Base-by-base conservation (phyloP, 805 yeast genomes). In the Starmerella apis region DNA sequence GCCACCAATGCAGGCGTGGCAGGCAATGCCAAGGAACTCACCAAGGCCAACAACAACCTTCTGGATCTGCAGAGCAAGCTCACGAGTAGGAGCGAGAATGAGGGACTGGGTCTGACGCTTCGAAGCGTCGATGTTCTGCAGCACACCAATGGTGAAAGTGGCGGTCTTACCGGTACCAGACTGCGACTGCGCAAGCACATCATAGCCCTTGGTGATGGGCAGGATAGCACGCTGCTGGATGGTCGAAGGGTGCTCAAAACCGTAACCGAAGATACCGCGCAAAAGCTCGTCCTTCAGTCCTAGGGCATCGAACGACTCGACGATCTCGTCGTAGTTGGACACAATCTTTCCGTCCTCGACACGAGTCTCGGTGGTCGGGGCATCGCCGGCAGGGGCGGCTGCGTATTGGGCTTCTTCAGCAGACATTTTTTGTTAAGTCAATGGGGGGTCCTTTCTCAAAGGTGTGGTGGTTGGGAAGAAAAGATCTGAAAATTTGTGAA, bases 1-100 rank as follows among this genome's bases (percentile, higher is more conserved):
- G 68, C 98, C 98, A 70, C 98, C 98, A 64, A 92, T 86, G 71
- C 95, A 90, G 48, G 97, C 96, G 68, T 92, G 96, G 63, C 92
- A 88, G 57, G 82, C 79, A 55, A 90, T 78, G 64, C 86, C 81
- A 82, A 92, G 80, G 75, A 84, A 86, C 69, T 80, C 79, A 58
- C 97, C 96, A 61, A 92, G 77, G 60, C 88, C 83, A 66, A 81
- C 75, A 47, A 90, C 86, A 61, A 92, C 98, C 67, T 81, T 85
- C 72, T 86, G 95, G 68, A 92, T 92, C 76, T 92, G 98, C 60
- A 80, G 74, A 45, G 97, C 97, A 69, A 92, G 78, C 75, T 90
- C 98, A 75, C 98, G 83, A 60, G 98, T 90, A 63, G 98, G 97
- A 50, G 96, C 90, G 60, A 90, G 77, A 60, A 92, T 86, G 66